Base-by-base conservation (phyloP, 805 yeast genomes). In the Lipomyces chichibuensis region DNA sequence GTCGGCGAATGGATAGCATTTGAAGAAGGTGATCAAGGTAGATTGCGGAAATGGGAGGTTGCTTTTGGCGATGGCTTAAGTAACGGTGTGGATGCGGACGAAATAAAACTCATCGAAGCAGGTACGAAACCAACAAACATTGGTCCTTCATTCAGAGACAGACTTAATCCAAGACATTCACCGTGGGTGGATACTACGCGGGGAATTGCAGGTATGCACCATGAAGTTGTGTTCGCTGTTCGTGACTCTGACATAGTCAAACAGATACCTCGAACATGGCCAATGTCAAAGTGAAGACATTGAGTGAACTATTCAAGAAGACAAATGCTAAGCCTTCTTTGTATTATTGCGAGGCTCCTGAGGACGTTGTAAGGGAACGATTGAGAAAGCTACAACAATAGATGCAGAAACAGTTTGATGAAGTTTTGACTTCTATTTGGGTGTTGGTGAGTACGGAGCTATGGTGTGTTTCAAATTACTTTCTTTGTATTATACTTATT, bases 331-430 rank as follows among this genome's bases (percentile, higher is more conserved):
- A 33, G 32, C 71, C 71, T 23, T 53, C 35, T 3, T 11, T 68
- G 11, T 52, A 43, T n/a, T 68, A 65, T 56, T 49, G 65, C 14
- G 71, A 68, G 37, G 71, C 63, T 7, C 61, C 71, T 2, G 57
- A 51, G 23, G 66, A 60, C 4, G 52, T 65, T 4, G 68, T 57
- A 51, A 59, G 35, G n/a, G 54, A 20, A 7, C 58, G 71, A 9
- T 33, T 68, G 60, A 39, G 14, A 20, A 3, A 37, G 39, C 3
- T 13, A 32, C 17, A 27, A 33, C 37, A 54, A 57, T 49, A 13
- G 49, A 43, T 17, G 49, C 49, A n/a, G 9, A 8, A n/a, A n/a
- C 6, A 17, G 49, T 17, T 11, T 17, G n/a, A 5, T 6, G 49
- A 43, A 7, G 9, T 13, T n/a, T 43, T 43, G 49, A 37, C 39